Evolutionary conservation across 305 asterid species (phyloP).

Genomic region (Ajuga reptans): DNA sequence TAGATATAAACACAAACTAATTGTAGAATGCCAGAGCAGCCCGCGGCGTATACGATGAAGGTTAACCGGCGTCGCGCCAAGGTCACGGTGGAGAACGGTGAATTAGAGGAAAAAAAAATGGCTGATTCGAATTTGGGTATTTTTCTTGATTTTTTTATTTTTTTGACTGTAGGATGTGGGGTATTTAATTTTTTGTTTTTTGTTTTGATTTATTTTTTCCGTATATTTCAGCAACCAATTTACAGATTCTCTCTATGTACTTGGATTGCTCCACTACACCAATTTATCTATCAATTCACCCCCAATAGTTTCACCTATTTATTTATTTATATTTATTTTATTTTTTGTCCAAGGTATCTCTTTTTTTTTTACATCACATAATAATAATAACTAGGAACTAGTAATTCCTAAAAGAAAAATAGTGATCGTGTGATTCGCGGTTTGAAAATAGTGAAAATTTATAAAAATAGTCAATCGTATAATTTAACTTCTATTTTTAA

Average conservation of each 20-base stretch:
- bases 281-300: neutral
- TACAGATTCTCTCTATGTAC: neutral
- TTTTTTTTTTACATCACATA: no score
- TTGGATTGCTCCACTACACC: neutral
- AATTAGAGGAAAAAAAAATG: constrained; percentile 1
- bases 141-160: constrained; percentile 20
- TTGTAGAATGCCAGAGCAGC: constrained; percentile 3
- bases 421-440: no score
- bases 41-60: constrained; percentile 13
- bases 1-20: constrained; percentile 14
- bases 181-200: constrained; percentile 22
- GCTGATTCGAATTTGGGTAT: constrained; percentile 28
- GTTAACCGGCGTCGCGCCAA: constrained; percentile 27
- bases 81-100: constrained; percentile 28
- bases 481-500: no score
- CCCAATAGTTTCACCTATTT: neutral
- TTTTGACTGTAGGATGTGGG: constrained; percentile 17
- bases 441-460: no score
- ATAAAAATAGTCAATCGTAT: no score
- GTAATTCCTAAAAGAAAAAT: no score
- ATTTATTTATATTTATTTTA: no score
- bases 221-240: constrained; percentile 6
- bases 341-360: no score
- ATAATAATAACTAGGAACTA: no score
- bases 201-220: neutral